Conservation (phyloP, 2,329 filamentous ascomycete genomes). For the Chaetomium globosum region DNA sequence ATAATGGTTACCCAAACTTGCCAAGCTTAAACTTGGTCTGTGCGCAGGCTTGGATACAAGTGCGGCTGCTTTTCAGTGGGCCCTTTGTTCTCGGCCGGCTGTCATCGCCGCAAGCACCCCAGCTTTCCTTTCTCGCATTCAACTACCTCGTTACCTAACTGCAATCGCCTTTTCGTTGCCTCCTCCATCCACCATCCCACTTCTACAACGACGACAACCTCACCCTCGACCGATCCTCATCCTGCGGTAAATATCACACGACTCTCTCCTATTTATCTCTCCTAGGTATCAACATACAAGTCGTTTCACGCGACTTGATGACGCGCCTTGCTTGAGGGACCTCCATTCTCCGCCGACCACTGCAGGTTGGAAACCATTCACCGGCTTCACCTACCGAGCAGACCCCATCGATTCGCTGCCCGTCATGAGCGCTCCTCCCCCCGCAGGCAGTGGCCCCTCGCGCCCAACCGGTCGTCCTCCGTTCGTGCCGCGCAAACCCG, state of each 20-base stretch:
- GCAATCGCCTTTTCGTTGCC: not conserved
- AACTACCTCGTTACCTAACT: not conserved
- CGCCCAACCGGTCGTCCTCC: conserved; percentile 25
- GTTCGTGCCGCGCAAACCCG: conserved; percentile 52
- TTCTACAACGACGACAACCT: not conserved
- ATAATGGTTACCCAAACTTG: not conserved
- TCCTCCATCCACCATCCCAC: not conserved
- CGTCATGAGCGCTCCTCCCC: conserved; percentile 50
- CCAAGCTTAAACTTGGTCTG: not conserved
- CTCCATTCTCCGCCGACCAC: not conserved
- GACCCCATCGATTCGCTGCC: not conserved
- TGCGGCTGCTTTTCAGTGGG: not conserved
- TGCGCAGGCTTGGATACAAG: not conserved
- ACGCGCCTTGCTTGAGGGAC: conserved; percentile 25
- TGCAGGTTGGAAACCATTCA: not conserved
- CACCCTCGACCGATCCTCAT: not conserved
- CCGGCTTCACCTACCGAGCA: not conserved
- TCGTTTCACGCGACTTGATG: conserved; percentile 19
- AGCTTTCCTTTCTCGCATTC: not conserved
- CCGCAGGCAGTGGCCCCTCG: conserved; percentile 38
- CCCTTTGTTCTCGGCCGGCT: not conserved
- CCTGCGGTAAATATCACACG: not conserved
- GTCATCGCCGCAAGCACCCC: not conserved
- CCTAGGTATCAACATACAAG: not conserved
- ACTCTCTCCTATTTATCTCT: not conserved